Evolutionary conservation across 139 green algal species (phyloP), one percentile per base, ranked within the genome.

Genomic region (Ettlia oleoabundans): DNA sequence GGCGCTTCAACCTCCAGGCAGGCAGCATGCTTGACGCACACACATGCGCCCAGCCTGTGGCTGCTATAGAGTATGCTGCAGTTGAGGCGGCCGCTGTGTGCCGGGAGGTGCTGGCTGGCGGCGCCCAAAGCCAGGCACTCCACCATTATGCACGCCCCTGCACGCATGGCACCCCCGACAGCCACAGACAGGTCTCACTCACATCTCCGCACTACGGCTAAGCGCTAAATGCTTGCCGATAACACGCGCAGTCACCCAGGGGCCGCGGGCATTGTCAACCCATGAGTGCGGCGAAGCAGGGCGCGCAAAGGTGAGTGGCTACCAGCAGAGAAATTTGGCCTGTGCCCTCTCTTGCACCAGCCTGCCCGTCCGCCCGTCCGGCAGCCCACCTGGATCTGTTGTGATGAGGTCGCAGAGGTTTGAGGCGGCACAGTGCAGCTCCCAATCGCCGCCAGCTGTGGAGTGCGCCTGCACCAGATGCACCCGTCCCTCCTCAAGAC

Each of bases 1-100:
- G 32, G 47, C 15, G 65, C 13, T 35, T 33, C 58, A 55, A 81
- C 30, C 55, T 70, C 75, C 75, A 81, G 38, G 75, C 75, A 81
- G 8, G 75, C 75, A 38, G 58, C 75, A 4, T 71, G 58, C 40
- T 47, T 66, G 33, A 79, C 58, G 26, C 38, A 43, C 15, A 40
- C 4, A 28, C 30, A 40, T 37, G 55, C 35, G 19, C 75, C 75
- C 75, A 81, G 40, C 9, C 58, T 21, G 75, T 72, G 75, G 2
- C 38, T 42, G 40, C 9, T 58, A n/a, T 81, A 81, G 7, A 70
- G 37, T 26, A 81, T 21, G 30, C 32, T 58, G 38, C 51, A 41
- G 18, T 61, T 38, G 55, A 81, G 55, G 58, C n/a, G 38, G 51
- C 0, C 32, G 58, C 55, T 15, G 30, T 3, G n/a, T 10, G 43